These are phyloP conservation scores for Geotrichum macrosporum DNA, from an alignment of 1,139 yeast species.

Conservation along the genomic window DNA sequence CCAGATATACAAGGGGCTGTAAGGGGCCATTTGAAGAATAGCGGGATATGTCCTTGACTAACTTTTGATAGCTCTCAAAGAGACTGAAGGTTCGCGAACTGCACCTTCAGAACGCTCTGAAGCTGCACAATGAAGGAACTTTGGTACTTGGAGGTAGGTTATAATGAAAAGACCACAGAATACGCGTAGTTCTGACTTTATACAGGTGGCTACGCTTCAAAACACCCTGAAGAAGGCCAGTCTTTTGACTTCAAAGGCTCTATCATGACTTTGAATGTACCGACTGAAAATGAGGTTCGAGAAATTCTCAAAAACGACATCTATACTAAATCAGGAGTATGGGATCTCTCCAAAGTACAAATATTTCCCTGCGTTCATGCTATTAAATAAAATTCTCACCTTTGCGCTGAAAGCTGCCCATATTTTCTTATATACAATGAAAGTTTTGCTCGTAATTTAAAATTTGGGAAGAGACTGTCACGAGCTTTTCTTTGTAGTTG, in stretches of 20 bases:
- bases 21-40: slow-evolving; percentile 34
- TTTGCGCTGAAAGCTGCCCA: too few species aligned
- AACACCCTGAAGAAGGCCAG: slow-evolving; percentile 42
- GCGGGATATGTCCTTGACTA: not conserved
- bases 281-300: slow-evolving; percentile 56
- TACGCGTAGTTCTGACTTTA: slow-evolving; percentile 32
- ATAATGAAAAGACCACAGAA: slow-evolving; percentile 39
- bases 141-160: slow-evolving; percentile 65
- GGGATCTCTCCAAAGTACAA: slow-evolving; percentile 66
- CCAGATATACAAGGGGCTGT: slow-evolving; percentile 65
- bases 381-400: slow-evolving; percentile 4
- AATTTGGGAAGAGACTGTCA: too few species aligned
- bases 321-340: slow-evolving; percentile 61
- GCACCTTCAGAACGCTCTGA: slow-evolving; percentile 56
- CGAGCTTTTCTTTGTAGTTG: too few species aligned
- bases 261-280: slow-evolving; percentile 58
- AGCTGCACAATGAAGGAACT: slow-evolving; percentile 49
- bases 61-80: slow-evolving; percentile 25
- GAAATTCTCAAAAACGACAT: slow-evolving; percentile 61
- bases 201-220: slow-evolving; percentile 35
- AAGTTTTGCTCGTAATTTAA: too few species aligned
- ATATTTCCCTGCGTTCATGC: slow-evolving; percentile 46
- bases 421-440: too few species aligned
- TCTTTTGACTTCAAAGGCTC: slow-evolving; percentile 66
- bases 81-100: slow-evolving; percentile 46